phyloP scores from a whole-genome alignment of 2,329 filamentous ascomycete species.

The Magnaporthales sp. region DNA sequence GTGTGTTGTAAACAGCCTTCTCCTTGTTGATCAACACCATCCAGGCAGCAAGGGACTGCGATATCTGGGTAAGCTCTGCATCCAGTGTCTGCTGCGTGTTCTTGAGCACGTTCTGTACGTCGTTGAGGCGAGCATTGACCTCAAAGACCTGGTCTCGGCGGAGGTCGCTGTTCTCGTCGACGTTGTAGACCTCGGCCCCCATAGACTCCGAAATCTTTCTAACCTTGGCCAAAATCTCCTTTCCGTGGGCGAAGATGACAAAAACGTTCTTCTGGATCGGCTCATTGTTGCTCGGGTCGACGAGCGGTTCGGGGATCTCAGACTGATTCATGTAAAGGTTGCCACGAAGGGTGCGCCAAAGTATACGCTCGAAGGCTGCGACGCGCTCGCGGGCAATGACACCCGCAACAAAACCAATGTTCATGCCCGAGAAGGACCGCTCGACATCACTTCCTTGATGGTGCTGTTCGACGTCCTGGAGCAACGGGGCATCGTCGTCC shows the following conservation, averaged over 20 bases:
- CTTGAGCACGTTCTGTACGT: constrained; percentile 82
- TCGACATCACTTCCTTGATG: constrained; percentile 59
- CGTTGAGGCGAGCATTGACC: constrained; percentile 86
- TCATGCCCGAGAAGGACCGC: constrained; percentile 91
- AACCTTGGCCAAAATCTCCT: constrained; percentile 97
- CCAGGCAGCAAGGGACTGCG: constrained; percentile 87
- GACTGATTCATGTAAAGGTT: constrained; percentile 99
- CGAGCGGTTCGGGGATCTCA: constrained; percentile 87
- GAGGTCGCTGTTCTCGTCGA: constrained; percentile 95
- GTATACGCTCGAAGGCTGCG: constrained; percentile 89
- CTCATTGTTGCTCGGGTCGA: constrained; percentile 90
- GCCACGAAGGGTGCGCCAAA: constrained; percentile 93
- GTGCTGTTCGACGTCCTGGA: constrained; percentile 87
- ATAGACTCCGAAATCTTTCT: constrained; percentile 98
- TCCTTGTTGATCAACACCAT: constrained; percentile 98
- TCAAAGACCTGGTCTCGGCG: constrained; percentile 94
- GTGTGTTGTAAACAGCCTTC: constrained; percentile 91
- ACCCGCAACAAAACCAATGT: constrained; percentile 96
- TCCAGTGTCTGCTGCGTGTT: constrained; percentile 95
- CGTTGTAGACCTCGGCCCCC: constrained; percentile 89
- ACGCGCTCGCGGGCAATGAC: constrained; percentile 92
- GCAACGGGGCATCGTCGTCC: constrained; percentile 85
- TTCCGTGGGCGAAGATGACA: constrained; percentile 97
- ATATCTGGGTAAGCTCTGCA: constrained; percentile 88
- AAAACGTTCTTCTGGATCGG: constrained; percentile 95